Base-by-base conservation (phyloP, 768 basidiomycete genomes). In the Boletus huronensis region DNA sequence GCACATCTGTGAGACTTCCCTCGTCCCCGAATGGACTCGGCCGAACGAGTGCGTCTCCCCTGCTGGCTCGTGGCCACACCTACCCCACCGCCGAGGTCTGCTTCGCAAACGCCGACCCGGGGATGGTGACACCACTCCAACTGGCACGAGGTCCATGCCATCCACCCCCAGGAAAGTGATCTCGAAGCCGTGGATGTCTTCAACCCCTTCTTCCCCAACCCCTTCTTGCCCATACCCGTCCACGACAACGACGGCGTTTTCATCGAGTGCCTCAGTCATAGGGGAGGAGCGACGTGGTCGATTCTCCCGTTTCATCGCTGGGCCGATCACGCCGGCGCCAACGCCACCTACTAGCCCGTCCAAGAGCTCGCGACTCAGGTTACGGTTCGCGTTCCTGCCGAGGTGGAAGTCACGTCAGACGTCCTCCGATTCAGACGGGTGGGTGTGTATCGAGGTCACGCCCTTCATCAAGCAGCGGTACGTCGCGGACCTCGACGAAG, bases 361-460 rank as follows among this genome's bases (percentile, higher is more conserved):
- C 35, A 66, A 60, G 48, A 47, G 53, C 47, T 45, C 61, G 35
- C 59, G 58, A 34, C 50, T 53, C 54, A 62, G 48, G 43, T 4
- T 56, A 11, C 57, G 57, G 17, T 51, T 61, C n/a, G 6, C 63
- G 11, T 53, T 62, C 3, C 52, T 69, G 0, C 52, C 56, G 9
- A 61, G 47, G 36, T 59, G 69, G 28, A 64, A 55, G 19, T 19
- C 21, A n/a, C 64, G 53, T 25, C 54, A 36, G 36, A 17, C 54
- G 3, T 58, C 55, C 8, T 36, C 34, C 10, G 66, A 36, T 28
- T 58, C 56, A 31, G 70, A 64, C 0, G 71, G 68, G 10, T 70
- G 71, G 69, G 64, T 70, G 19, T 65, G 57, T 39, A 58, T 70
- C 51, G 69, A 72, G 5, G 48, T 72, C 26, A 65, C 58, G 6